phyloP scores from a whole-genome alignment of 1,284 basidiomycete species.

The Malassezia dermatis region DNA sequence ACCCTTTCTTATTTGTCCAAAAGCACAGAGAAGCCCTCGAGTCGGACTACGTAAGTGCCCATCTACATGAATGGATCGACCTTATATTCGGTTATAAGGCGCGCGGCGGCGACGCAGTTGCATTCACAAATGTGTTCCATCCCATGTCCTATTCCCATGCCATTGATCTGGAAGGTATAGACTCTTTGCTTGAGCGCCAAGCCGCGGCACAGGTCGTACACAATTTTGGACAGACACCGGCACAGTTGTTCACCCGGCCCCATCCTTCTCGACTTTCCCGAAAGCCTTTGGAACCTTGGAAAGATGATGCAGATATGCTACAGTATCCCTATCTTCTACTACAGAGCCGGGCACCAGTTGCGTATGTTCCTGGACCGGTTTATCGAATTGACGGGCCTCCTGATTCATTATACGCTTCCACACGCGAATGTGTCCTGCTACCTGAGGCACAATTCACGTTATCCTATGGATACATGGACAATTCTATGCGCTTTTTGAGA shows the following conservation, averaged over 20 bases:
- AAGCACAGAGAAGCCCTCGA: conserved; percentile 78
- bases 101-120: conserved; percentile 43
- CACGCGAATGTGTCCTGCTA: conserved; percentile 56
- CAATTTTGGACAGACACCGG: conserved; percentile 56
- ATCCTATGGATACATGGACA: conserved; percentile 57
- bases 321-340: conserved; percentile 56
- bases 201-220: conserved; percentile 90
- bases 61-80: conserved; percentile 84
- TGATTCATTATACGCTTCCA: conserved; percentile 59
- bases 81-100: conserved; percentile 51
- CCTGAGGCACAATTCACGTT: conserved; percentile 58
- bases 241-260: conserved; percentile 64
- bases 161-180: conserved; percentile 57
- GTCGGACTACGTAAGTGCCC: conserved; percentile 73
- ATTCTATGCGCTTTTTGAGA: conserved; percentile 53
- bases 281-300: not conserved
- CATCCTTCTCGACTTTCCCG: conserved; percentile 58
- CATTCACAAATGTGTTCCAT: conserved; percentile 77
- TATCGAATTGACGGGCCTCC: conserved; percentile 51
- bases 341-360: conserved; percentile 23
- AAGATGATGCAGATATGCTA: conserved; percentile 55
- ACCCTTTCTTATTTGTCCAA: conserved; percentile 72
- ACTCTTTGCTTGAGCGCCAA: conserved; percentile 73
- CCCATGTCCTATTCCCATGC: conserved; percentile 76
- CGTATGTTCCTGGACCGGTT: not conserved